Evolutionary conservation across 306 rosid genomes (phyloP), one percentile per base, ranked within the genome.

Genomic region (Dryas drummondii): DNA sequence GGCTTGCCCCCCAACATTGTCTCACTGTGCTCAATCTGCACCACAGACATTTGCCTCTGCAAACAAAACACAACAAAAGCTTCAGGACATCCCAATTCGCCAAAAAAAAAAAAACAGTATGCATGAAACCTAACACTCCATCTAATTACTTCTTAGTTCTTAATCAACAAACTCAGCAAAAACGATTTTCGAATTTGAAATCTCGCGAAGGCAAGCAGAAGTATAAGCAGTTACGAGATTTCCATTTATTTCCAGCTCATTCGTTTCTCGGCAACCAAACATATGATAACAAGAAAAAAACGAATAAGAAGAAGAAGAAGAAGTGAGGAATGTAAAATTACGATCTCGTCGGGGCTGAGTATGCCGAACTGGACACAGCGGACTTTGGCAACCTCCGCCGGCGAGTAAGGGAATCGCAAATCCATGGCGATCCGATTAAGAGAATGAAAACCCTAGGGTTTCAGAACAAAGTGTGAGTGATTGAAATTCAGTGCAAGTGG

Each of bases 1-100:
- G 99, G 98, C 78, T 94, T 94, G 0, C 99, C 99, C 59, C 92
- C 82, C 85, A 90, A 84, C 71, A 93, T 94, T 0, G 99, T 94
- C 88, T 94, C 99, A 7, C 97, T 83, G 47, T 92, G 96, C 84
- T 92, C 97, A 71, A 94, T 89, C 87, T 89, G 97, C 74, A 94
- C 96, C 5, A 90, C 98, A 19, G 99, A 92, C 99, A 94, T 92
- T 89, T 94, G 99, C 79, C 99, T 85, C 99, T 94, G 97, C 88
- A 79, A 75, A 60, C 63, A 76, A 81, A 81, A 82, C 61, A 57
- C 46, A 17, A 50, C 11, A 42, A 12, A 16, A 1, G 16, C 15
- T 53, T 82, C 61, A 72, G 17, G 5, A 76, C 26, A 62, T 59
- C 66, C 22, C 50, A 14, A 46, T 37, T 45, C 32, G 10, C 50